Conservation (phyloP, 805 yeast genomes). For the Priceomyces castillae region DNA sequence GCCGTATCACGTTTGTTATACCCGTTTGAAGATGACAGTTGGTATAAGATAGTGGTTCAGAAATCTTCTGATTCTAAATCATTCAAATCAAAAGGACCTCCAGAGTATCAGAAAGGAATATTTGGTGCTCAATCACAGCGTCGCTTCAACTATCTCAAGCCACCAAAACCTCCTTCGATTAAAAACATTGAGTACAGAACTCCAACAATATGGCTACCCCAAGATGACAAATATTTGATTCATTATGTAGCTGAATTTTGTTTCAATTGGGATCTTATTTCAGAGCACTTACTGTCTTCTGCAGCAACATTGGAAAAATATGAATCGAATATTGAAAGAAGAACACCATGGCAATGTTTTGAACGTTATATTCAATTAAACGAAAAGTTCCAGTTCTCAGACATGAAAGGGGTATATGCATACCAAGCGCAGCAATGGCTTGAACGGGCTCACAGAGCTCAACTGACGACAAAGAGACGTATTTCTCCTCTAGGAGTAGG, state of each 20-base stretch:
- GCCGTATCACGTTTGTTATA: slow-evolving; percentile 66
- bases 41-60: slow-evolving; percentile 57
- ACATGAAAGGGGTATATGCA: slow-evolving; percentile 84
- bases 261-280: slow-evolving; percentile 90
- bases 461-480: slow-evolving; percentile 81
- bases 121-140: slow-evolving; percentile 53
- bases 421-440: slow-evolving; percentile 86
- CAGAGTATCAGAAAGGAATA: slow-evolving; percentile 54
- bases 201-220: slow-evolving; percentile 96
- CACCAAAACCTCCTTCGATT: slow-evolving; percentile 88
- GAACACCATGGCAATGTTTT: slow-evolving; percentile 99
- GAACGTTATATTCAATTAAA: slow-evolving; percentile 92
- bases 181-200: slow-evolving; percentile 78
- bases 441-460: slow-evolving; percentile 86
- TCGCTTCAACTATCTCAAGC: slow-evolving; percentile 64
- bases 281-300: slow-evolving; percentile 70
- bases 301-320: slow-evolving; percentile 60
- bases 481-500: slow-evolving; percentile 94
- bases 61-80: slow-evolving; percentile 19
- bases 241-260: slow-evolving; percentile 81
- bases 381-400: slow-evolving; percentile 81
- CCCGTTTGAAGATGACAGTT: slow-evolving; percentile 62
- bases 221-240: slow-evolving; percentile 79
- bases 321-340: slow-evolving; percentile 83
- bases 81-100: slow-evolving; percentile 19